A percentile compares a stretch with the other conserved stretches of the same genome.
phyloP scores from a whole-genome alignment of 305 asterid species.

The Solanum hybrid region DNA sequence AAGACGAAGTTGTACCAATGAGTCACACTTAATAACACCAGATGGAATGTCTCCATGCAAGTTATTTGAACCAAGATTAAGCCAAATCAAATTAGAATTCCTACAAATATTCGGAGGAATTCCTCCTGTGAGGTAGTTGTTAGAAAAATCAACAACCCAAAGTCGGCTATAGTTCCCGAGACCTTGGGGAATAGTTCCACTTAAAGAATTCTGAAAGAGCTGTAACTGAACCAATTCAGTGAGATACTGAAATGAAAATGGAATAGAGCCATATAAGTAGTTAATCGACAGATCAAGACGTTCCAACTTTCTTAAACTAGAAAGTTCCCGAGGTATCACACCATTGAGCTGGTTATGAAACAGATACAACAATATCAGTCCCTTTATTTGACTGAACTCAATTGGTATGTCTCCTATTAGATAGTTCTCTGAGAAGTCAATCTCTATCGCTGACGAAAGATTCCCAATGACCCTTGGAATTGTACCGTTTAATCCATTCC shows the following conservation, averaged over 20 bases:
- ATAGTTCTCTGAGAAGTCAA: slow-evolving; percentile 78
- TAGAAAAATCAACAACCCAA: not conserved
- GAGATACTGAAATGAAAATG: not conserved
- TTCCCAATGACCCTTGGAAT: slow-evolving; percentile 76
- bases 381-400: slow-evolving; percentile 41
- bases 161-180: not conserved
- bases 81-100: not conserved
- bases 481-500: slow-evolving; percentile 61
- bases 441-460: slow-evolving; percentile 41
- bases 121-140: slow-evolving; percentile 2
- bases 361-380: not conserved
- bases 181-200: not conserved
- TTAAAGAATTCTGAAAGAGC: not conserved
- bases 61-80: slow-evolving; percentile 13
- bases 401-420: slow-evolving; percentile 64
- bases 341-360: not conserved
- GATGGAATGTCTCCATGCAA: slow-evolving; percentile 58
- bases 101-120: not conserved
- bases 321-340: not conserved
- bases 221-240: slow-evolving; percentile 3
- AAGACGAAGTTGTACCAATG: slow-evolving; percentile 60
- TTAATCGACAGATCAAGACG: not conserved
- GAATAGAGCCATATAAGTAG: not conserved
- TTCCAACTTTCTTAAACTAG: not conserved
- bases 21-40: slow-evolving; percentile 44